Evolutionary conservation across 768 basidiomycete species (phyloP), one percentile per base, ranked within the genome.

Genomic region (Pilatotrama ljubarskyi): DNA sequence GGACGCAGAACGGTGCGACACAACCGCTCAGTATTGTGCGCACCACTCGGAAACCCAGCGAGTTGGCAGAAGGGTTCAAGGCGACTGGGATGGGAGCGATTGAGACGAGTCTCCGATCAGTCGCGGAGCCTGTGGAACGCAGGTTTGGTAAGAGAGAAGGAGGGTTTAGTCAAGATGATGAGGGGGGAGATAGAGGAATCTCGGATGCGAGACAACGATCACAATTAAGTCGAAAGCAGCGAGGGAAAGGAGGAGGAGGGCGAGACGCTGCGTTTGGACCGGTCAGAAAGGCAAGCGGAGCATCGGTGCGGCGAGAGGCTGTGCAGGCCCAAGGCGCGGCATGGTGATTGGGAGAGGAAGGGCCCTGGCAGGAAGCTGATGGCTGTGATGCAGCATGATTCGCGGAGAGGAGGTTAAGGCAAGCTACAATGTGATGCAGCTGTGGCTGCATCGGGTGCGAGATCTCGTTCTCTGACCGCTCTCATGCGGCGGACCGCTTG

Each of bases 221-320:
- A 63, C 60, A 63, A 63, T 63, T 58, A 58, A 41, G 57, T 53
- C 57, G 46, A 63, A 58, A 58, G 42, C 38, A 52, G 61, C 53
- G 40, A 40, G 47, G 56, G 26, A 50, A 54, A 41, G 40, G 32
- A 14, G 46, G 54, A 36, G 41, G 37, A 11, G 32, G 9, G 26
- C 26, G 24, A 40, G 20, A 37, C 15, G 47, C 37, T 47, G 37
- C 40, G 55, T 48, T 49, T 56, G 43, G 15, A 50, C 44, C 37
- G 58, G 24, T 48, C 24, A 49, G 55, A 50, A 50, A 38, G 59
- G 35, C n/a, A 26, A 56, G 51, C 61, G 61, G 61, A 44, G 46
- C 38, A 40, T 18, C 29, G 55, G 51, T 42, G 61, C 36, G 59
- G 48, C 42, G 32, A 24, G 48, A 29, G 57, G 61, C 61, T 58